These are phyloP conservation scores for Scytalidium lignicola DNA, from an alignment of 2,329 filamentous ascomycete species.

Conservation along the genomic window DNA sequence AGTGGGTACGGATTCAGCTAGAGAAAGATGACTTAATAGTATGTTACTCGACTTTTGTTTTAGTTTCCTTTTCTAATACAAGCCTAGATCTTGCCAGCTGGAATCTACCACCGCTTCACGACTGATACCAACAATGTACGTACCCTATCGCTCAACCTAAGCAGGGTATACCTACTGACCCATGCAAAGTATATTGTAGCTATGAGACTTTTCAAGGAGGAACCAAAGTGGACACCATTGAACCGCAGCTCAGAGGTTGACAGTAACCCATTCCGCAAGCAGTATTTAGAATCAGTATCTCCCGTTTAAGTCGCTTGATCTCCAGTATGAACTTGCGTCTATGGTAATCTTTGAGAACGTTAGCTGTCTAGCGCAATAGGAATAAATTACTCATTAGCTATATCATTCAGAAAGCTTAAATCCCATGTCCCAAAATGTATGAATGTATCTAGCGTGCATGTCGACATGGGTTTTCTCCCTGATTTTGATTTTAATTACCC, in stretches of 20 bases:
- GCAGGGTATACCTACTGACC: constrained; percentile 1
- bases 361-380: neutral
- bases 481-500: too few relatives aligned
- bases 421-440: too few relatives aligned
- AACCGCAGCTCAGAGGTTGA: constrained; percentile 78
- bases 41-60: constrained; percentile 3
- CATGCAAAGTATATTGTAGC: constrained; percentile 77
- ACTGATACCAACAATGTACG: constrained; percentile 86
- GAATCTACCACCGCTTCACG: constrained; percentile 97
- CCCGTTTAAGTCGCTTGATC: neutral
- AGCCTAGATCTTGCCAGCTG: constrained; percentile 69
- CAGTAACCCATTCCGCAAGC: constrained; percentile 69
- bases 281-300: constrained; percentile 54
- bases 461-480: too few relatives aligned
- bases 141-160: constrained; percentile 16
- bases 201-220: constrained; percentile 95
- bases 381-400: neutral
- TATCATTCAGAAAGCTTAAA: too few relatives aligned
- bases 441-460: too few relatives aligned
- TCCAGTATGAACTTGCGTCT: too few relatives aligned
- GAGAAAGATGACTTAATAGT: constrained; percentile 80
- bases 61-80: constrained; percentile 6
- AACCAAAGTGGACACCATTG: constrained; percentile 95
- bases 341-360: neutral
- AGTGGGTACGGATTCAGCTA: constrained; percentile 82